Evolutionary conservation across 129 eudicot species (phyloP), one percentile per base, ranked within the genome.

Genomic region (Helichrysum umbraculigerum): DNA sequence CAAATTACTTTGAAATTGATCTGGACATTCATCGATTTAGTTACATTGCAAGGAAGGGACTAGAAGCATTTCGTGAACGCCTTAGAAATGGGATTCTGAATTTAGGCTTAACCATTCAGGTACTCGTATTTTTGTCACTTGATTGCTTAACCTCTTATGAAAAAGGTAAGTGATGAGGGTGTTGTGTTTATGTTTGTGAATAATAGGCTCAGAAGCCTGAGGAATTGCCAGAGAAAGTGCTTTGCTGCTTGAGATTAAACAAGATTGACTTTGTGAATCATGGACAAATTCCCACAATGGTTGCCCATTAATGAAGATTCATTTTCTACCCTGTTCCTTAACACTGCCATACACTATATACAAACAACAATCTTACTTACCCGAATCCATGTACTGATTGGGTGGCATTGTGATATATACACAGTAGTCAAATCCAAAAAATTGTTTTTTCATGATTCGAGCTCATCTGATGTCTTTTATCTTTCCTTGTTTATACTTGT

Each of bases 1-100:
- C 76, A 10, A 85, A 87, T 73, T 87, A 90, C 87, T 83, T 87
- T 76, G 92, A 90, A 65, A 85, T 90, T 5, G 96, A 90, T 74
- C 81, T 90, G 67, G 96, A 89, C 73, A 83, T 90, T 35, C 92
- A 90, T 69, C 88, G 92, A 57, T 87, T 89, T 83, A 89, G 96
- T 84, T 90, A 85, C 86, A 61, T 90, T 64, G 85, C 92, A 21
- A 81, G 96, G 79, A 87, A 87, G 80, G 96, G 96, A 50, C 82
- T 87, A 52, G 86, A 90, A 39, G 86, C 90, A 41, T 87, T 90
- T 59, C 81, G 90, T 21, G 92, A 85, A 41, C 73, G 88, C 1
- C 60, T 90, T 75, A 87, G 74, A 74, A 51, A 87, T 25, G 92
- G 87, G 56, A 74, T 87, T 17, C 88, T 90, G 77, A 83, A 90